These are phyloP conservation scores for Blattamonas nauphoetae DNA, from an alignment of 78 protist species.

Conservation along the genomic window DNA sequence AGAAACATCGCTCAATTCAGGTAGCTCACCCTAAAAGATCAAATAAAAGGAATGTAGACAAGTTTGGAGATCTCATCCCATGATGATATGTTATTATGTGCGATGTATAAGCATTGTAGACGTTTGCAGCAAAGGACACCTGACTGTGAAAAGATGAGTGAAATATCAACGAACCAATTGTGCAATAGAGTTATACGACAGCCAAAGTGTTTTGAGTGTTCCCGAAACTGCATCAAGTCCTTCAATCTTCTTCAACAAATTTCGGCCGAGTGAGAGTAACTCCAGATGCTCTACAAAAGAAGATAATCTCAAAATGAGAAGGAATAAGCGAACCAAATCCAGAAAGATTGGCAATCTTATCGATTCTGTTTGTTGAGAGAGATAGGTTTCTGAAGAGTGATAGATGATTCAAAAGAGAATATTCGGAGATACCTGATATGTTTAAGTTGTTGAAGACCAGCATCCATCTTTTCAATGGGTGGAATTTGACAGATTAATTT, in stretches of 20 bases:
- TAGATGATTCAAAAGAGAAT: too few relatives aligned
- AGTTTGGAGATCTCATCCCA: slow-evolving; percentile 35
- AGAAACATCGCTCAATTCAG: slow-evolving; percentile 24
- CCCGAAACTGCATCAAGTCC: slow-evolving; percentile 35
- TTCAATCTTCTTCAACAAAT: slow-evolving; percentile 43
- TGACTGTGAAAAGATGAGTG: too few relatives aligned
- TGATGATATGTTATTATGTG: slow-evolving; percentile 31
- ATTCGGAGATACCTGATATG: background rate
- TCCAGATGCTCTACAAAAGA: slow-evolving; percentile 4
- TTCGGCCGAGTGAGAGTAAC: slow-evolving; percentile 52
- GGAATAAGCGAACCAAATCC: slow-evolving; percentile 18
- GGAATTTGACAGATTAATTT: slow-evolving; percentile 6
- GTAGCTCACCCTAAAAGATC: background rate
- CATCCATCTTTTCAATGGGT: slow-evolving; percentile 17
- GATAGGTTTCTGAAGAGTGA: slow-evolving; percentile 26
- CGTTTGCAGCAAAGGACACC: slow-evolving; percentile 35
- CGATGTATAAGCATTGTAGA: slow-evolving; percentile 40
- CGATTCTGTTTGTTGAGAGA: slow-evolving; percentile 56
- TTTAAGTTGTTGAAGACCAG: background rate
- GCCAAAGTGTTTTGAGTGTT: slow-evolving; percentile 60
- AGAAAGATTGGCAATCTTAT: slow-evolving; percentile 29
- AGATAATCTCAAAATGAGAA: background rate
- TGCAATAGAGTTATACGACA: slow-evolving; percentile 55
- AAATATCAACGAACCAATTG: background rate
- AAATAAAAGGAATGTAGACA: background rate